Percentiles rank a stretch among this genome's conserved stretches.
Conservation (phyloP, 371 early-diverging fungal genomes). For the Mucor sp. region DNA sequence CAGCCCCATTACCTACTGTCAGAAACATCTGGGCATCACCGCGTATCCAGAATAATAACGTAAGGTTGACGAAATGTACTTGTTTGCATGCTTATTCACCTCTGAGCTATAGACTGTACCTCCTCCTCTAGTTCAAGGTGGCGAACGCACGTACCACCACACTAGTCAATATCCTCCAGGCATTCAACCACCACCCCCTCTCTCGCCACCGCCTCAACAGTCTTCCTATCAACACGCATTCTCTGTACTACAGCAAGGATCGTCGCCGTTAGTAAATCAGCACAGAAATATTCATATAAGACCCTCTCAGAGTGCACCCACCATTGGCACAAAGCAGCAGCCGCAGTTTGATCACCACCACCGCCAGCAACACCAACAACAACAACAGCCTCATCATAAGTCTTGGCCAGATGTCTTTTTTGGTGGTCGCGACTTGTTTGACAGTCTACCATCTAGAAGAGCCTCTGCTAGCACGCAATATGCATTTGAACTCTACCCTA, state of each 20-base stretch:
- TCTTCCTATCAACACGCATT: background rate
- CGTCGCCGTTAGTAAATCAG: background rate
- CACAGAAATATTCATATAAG: background rate
- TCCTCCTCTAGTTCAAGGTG: conserved; percentile 7
- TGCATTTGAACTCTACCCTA: conserved; percentile 13
- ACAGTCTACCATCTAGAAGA: conserved; percentile 14
- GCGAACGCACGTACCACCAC: background rate
- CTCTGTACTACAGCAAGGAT: background rate
- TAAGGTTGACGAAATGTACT: background rate
- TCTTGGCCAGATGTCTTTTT: conserved; percentile 18
- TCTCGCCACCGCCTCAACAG: background rate
- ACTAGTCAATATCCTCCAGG: background rate
- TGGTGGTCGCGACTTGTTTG: conserved; percentile 18
- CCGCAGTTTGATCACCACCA: background rate
- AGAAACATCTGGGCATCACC: conserved; percentile 22
- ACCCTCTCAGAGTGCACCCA: background rate
- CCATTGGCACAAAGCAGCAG: conserved; percentile 4
- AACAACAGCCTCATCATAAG: background rate
- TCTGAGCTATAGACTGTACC: conserved; percentile 1
- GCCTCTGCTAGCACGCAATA: conserved; percentile 10
- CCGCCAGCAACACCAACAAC: background rate
- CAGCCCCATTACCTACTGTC: conserved; percentile 9
- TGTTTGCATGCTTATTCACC: background rate
- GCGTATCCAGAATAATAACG: conserved; percentile 9
- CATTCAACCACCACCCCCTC: conserved; percentile 2